Evolutionary conservation across 768 basidiomycete genomes (phyloP), one percentile per base, ranked within the genome.

Genomic region (Leccinellum rugosiceps): DNA sequence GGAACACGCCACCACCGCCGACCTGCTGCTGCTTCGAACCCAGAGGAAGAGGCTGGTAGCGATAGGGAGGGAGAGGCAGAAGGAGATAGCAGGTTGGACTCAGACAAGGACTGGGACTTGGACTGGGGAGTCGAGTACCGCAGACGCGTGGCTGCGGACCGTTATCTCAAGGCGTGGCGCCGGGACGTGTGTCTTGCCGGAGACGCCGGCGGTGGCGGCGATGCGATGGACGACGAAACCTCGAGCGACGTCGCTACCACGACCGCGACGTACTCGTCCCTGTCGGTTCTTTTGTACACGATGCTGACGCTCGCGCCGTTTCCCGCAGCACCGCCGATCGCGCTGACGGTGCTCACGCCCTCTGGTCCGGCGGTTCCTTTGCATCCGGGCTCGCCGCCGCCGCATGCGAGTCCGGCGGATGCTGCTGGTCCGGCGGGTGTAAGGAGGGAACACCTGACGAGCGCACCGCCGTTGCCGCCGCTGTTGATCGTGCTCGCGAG

Each of bases 271-370:
- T 52, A 60, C 23, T 50, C 63, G 1, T 65, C 63, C 0, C 57
- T 77, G 19, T 62, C 72, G 1, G 63, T 73, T 1, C 55, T 79
- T n/a, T 66, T 77, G 14, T 59, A 65, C 53, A 72, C 71, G 6
- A 45, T 78, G 28, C n/a, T 60, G 55, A 75, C 77, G 2, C 60
- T 75, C n/a, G 46, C 19, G 0, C 74, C 74, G 8, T 68, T 69
- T 8, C 73, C 73, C 0, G 57, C 59, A 8, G 49, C 64, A 0
- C 68, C 74, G 1, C 62, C 65, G 35, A 57, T 66, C 43, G 51
- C 60, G 34, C 53, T 70, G 43, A 63, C 53, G 14, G 53, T 61
- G 17, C 49, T 71, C 44, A 51, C 63, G 35, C 5, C 59, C 61
- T 3, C 28, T 13, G 47, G 7, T 28, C 28, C 28, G 25, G 3